Evolutionary conservation across 2,329 filamentous ascomycete genomes (phyloP), one percentile per base, ranked within the genome.

Genomic region (Alternaria sp.): DNA sequence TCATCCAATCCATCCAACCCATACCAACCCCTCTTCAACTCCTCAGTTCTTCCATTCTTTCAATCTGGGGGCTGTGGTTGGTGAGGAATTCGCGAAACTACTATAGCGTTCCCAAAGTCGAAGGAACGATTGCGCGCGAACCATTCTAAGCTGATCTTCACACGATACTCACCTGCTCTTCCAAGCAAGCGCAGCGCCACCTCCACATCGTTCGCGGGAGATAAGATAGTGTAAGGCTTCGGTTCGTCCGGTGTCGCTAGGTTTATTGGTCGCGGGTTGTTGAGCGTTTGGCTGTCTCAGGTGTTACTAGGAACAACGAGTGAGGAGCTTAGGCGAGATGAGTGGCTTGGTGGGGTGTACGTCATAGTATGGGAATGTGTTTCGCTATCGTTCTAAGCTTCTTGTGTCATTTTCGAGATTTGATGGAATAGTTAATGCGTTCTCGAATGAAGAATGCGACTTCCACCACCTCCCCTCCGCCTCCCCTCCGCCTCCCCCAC

Each of bases 351-450:
- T 56, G 62, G 61, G 51, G 15, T 9, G 32, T 59, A 61, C 67
- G 67, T 72, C 69, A 72, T 70, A 53, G 49, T 40, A 36, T 15
- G 30, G 13, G 30, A 21, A n/a, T n/a, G n/a, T n/a, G n/a, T n/a
- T n/a, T n/a, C n/a, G n/a, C n/a, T n/a, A n/a, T n/a, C n/a, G n/a
- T n/a, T n/a, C n/a, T n/a, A n/a, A n/a, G n/a, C n/a, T n/a, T n/a
- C n/a, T n/a, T n/a, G n/a, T n/a, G n/a, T n/a, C n/a, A n/a, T n/a
- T n/a, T n/a, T n/a, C n/a, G n/a, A n/a, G n/a, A n/a, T n/a, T n/a
- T n/a, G n/a, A n/a, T n/a, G n/a, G n/a, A n/a, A n/a, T n/a, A n/a
- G n/a, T n/a, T n/a, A n/a, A n/a, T n/a, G n/a, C n/a, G n/a, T n/a
- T n/a, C n/a, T n/a, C n/a, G n/a, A n/a, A n/a, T n/a, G n/a, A n/a